Evolutionary conservation across 495 filamentous ascomycete genomes (phyloP), one percentile per base, ranked within the genome.

Genomic region (Daldinia vernicosa): DNA sequence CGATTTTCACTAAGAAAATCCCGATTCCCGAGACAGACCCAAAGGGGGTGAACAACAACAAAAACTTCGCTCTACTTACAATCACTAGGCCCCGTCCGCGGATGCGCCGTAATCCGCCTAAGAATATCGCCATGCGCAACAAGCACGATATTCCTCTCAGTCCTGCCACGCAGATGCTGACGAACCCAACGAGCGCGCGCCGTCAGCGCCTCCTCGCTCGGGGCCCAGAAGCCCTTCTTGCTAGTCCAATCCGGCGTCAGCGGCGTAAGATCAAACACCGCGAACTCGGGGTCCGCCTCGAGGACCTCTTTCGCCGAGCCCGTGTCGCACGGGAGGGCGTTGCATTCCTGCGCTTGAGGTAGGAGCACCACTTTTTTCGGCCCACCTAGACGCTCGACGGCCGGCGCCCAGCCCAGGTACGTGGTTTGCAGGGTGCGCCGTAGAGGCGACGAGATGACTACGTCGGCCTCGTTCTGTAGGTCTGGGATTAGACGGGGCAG

Each of bases 71-170:
- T 17, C n/a, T 56, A 57, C 54, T 24, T 57, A 57, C 54, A 74
- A 11, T 78, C 72, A 9, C 78, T 79, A 17, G 86, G 78, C 9
- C 77, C 79, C 37, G n/a, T 52, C 15, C 4, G n/a, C 45, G 70
- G 66, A 6, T 40, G 9, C n/a, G 59, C 33, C 32, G 67, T 70
- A 56, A 70, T 73, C 7, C 75, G 53, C 14, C 85, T 56, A 32
- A 89, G 68, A 63, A 90, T 88, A 22, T 81, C 86, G 3, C 86
- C 85, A 69, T 89, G 88, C 45, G 80, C 80, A 1, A 89, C 86
- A 0, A 89, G 85, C 14, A 87, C 81, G 60, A 90, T 84, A 50
- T 83, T 82, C 75, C 85, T 86, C 76, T 89, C 88, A 0, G 83
- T 82, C 0, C 86, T 76, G 4, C 54, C 71, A 33, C 80, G 77